Evolutionary conservation across 176 grass and related monocot genomes (phyloP).

Genomic region (Neostapfia colusana): DNA sequence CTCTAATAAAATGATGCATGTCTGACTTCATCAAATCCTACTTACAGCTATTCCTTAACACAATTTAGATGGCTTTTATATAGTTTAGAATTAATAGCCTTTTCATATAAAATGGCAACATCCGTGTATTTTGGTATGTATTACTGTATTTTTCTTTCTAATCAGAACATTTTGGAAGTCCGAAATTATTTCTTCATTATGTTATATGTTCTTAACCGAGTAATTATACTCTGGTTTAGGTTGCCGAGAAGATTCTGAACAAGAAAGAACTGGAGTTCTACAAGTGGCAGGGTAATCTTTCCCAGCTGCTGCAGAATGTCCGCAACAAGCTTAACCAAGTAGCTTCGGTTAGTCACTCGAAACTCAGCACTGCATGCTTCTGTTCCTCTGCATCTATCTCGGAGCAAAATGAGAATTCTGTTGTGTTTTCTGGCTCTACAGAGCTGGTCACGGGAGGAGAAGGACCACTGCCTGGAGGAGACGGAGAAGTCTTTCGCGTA

Average conservation of each 20-base stretch:
- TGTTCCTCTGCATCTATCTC: too few relatives aligned
- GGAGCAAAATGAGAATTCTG: not conserved
- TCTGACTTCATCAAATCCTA: not conserved
- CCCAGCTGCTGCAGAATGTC: slow-evolving; percentile 81
- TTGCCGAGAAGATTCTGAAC: slow-evolving; percentile 87
- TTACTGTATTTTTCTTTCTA: not conserved
- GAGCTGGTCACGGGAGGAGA: slow-evolving; percentile 85
- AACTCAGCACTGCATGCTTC: not conserved
- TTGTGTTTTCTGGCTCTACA: slow-evolving; percentile 18
- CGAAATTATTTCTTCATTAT: not conserved
- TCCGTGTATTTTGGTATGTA: not conserved
- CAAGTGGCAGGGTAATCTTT: slow-evolving; percentile 84
- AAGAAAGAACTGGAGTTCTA: slow-evolving; percentile 96
- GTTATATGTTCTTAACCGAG: not conserved
- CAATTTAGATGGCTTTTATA: not conserved
- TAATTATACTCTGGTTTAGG: slow-evolving; percentile 32
- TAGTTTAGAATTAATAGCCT: not conserved
- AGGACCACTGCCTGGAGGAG: slow-evolving; percentile 84
- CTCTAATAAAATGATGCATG: not conserved
- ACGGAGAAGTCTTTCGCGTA: slow-evolving; percentile 81
- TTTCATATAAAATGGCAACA: not conserved
- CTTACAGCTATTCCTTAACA: not conserved
- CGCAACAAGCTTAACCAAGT: slow-evolving; percentile 77
- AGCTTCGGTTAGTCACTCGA: slow-evolving; percentile 54
- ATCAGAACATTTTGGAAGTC: not conserved